Percentiles rank a stretch among this genome's conserved stretches.
These are phyloP conservation scores for Dipodascus albidus DNA, from an alignment of 805 yeast species.

Conservation along the genomic window DNA sequence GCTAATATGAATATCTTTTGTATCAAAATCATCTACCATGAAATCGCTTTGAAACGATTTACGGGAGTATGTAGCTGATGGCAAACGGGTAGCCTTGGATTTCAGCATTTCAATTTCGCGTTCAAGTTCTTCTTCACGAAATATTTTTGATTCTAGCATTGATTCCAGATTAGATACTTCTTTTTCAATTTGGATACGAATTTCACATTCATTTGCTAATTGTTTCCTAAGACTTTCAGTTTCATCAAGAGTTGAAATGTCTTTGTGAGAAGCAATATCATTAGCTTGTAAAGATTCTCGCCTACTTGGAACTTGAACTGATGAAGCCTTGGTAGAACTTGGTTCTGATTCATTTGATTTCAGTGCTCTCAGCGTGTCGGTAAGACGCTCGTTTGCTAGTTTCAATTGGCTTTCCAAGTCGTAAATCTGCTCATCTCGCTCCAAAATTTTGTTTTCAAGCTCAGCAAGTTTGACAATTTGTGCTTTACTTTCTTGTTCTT, in stretches of 20 bases:
- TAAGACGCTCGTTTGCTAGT: not conserved
- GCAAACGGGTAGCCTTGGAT: too few relatives aligned
- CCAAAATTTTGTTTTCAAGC: slow-evolving; percentile 20
- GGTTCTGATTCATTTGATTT: not conserved
- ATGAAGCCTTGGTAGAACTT: not conserved
- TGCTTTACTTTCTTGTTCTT: slow-evolving; percentile 17
- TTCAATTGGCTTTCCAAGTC: not conserved
- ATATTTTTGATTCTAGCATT: slow-evolving; percentile 17
- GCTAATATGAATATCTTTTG: slow-evolving; percentile 9
- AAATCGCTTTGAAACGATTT: too few relatives aligned
- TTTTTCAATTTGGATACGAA: slow-evolving; percentile 7
- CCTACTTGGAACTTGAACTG: not conserved
- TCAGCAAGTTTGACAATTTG: slow-evolving; percentile 26
- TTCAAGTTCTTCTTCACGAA: slow-evolving; percentile 23
- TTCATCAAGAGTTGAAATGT: not conserved
- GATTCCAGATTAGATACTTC: slow-evolving; percentile 21
- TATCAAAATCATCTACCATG: slow-evolving; percentile 9
- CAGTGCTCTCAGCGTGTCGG: not conserved
- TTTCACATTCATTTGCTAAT: slow-evolving; percentile 13
- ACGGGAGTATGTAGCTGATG: too few relatives aligned
- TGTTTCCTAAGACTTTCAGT: slow-evolving; percentile 19
- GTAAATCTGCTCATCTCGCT: not conserved
- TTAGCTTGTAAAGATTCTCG: not conserved
- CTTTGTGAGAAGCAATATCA: not conserved
- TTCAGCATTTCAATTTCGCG: slow-evolving; percentile 14